Evolutionary conservation across 768 basidiomycete genomes (phyloP), one percentile per base, ranked within the genome.

Genomic region (Termitomyces sp.): DNA sequence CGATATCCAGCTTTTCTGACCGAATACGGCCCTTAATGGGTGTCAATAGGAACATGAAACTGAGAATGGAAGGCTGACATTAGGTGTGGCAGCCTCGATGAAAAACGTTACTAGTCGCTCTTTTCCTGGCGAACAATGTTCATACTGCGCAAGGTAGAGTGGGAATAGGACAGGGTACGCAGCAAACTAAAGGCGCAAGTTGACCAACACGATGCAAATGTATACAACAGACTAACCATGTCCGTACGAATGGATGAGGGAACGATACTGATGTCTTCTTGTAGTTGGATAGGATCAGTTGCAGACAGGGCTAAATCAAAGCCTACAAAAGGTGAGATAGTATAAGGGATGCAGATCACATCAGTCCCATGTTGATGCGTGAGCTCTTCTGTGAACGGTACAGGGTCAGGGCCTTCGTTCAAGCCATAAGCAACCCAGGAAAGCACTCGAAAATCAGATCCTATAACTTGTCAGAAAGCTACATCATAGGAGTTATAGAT

Each of bases 151-250:
- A 10, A 87, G 70, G 68, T 87, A 88, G 5, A 86, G 65, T 5
- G 86, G 86, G n/a, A 88, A 67, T 22, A 88, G 74, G 33, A 88
- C 71, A 3, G 86, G 86, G 60, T 82, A 85, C 38, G 79, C 83
- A 24, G 84, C 78, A 20, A 81, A 71, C 85, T 85, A 62, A 47
- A 38, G 28, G 33, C 13, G 13, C 30, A 36, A 44, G 18, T 44
- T 35, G 10, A 51, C 22, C 20, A 28, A 41, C 6, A 20, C 1
- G 35, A 14, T n/a, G 22, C 45, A 9, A 35, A 41, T 28, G 58
- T 11, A 49, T 32, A 54, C 53, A 36, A 44, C 64, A 33, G 26
- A 66, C 78, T 55, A 58, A 85, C 85, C 61, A 85, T 63, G 43
- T 73, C 74, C 11, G 71, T 63, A 62, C 74, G 73, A 38, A 85